Evolutionary conservation across 176 grass and related monocot species (phyloP).

Genomic region (Rhynchospora pubera): DNA sequence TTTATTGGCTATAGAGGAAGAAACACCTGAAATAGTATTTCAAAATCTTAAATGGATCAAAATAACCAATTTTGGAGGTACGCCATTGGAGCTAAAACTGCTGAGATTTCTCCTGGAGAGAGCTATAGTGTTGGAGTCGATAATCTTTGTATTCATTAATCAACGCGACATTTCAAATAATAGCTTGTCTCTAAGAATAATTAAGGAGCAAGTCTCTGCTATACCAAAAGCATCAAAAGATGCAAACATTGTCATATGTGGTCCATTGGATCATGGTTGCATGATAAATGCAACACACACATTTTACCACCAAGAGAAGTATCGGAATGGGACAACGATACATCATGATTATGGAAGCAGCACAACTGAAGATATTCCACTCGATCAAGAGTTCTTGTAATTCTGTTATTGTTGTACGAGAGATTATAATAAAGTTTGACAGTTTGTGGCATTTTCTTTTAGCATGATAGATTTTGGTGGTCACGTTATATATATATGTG

Average conservation of each 20-base stretch:
- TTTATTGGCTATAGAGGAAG: not conserved
- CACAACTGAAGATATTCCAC: not conserved
- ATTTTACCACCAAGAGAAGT: conserved; percentile 12
- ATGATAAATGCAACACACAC: conserved; percentile 13
- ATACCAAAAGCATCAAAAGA: too few species aligned
- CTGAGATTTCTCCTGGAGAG: conserved; percentile 29
- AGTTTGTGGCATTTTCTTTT: too few species aligned
- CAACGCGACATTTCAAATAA: not conserved
- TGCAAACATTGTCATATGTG: too few species aligned
- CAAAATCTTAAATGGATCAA: conserved; percentile 35
- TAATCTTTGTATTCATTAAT: conserved; percentile 25
- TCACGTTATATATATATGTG: too few species aligned
- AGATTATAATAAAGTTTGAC: too few species aligned
- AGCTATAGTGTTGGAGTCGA: conserved; percentile 25
- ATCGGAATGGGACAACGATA: too few species aligned
- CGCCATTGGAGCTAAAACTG: conserved; percentile 20
- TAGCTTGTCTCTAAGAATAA: conserved; percentile 12
- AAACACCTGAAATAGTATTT: not conserved
- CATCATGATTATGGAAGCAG: not conserved
- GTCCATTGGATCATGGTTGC: not conserved
- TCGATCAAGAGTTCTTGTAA: not conserved
- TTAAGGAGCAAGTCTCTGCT: not conserved
- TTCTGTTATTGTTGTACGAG: not conserved
- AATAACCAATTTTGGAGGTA: conserved; percentile 36
- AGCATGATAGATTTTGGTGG: too few species aligned